Evolutionary conservation across 495 filamentous ascomycete species (phyloP).

Genomic region (Hapsidospora chrysogenum): DNA sequence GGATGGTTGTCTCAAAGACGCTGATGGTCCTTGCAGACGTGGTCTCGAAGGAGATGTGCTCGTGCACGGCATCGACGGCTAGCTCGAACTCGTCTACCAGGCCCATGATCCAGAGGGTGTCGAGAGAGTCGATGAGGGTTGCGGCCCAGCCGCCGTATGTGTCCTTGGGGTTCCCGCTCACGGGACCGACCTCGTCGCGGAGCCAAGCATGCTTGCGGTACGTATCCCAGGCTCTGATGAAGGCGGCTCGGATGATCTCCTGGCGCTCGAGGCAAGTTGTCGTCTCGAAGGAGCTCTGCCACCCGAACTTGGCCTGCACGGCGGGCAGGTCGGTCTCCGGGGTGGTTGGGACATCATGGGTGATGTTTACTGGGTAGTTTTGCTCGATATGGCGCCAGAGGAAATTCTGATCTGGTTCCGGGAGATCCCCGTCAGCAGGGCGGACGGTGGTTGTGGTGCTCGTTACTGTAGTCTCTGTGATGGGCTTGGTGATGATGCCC

Average conservation of each 20-base stretch:
- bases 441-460: too few species aligned
- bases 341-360: slow-evolving; percentile 56
- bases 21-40: slow-evolving; percentile 40
- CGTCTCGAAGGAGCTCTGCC: slow-evolving; percentile 14
- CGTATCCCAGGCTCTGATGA: slow-evolving; percentile 58
- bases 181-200: slow-evolving; percentile 57
- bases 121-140: slow-evolving; percentile 77
- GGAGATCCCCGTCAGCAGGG: too few species aligned
- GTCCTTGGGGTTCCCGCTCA: slow-evolving; percentile 35
- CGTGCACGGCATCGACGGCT: slow-evolving; percentile 60
- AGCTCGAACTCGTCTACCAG: slow-evolving; percentile 77
- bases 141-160: slow-evolving; percentile 90
- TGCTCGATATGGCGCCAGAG: slow-evolving; percentile 27
- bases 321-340: slow-evolving; percentile 47
- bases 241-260: slow-evolving; percentile 45
- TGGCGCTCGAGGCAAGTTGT: slow-evolving; percentile 21
- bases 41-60: slow-evolving; percentile 70
- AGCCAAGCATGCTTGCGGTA: slow-evolving; percentile 65
- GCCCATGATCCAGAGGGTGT: slow-evolving; percentile 93
- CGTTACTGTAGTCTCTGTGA: too few species aligned
- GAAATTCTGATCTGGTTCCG: slow-evolving; percentile 7
- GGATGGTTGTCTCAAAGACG: slow-evolving; percentile 68
- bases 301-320: slow-evolving; percentile 39
- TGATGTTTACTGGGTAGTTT: slow-evolving; percentile 40
- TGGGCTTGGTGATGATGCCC: too few species aligned